phyloP scores from a whole-genome alignment of 805 yeast genomes.

The Kodamaea sagamina region DNA sequence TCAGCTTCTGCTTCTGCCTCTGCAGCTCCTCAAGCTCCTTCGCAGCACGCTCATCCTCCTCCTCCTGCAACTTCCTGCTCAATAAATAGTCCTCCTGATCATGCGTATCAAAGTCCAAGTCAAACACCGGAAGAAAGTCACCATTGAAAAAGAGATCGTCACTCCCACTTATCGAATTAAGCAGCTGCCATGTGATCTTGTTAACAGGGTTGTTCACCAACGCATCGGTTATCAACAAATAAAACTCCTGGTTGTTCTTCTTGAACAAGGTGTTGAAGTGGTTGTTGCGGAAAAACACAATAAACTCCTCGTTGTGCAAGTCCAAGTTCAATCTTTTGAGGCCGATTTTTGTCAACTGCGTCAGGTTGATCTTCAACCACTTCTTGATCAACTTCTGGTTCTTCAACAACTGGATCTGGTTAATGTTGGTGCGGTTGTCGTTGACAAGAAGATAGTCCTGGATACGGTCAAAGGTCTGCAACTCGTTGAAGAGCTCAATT shows the following conservation, averaged over 20 bases:
- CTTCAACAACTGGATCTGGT: constrained; percentile 14
- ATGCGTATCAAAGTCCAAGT: constrained; percentile 19
- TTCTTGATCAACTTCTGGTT: constrained; percentile 22
- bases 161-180: constrained; percentile 64
- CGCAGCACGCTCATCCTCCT: constrained; percentile 58
- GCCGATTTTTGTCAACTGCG: constrained; percentile 79
- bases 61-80: constrained; percentile 53
- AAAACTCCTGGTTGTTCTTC: constrained; percentile 49
- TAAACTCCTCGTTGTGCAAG: constrained; percentile 54
- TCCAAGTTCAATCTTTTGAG: constrained; percentile 45
- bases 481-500: constrained; percentile 22
- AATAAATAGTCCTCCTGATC: constrained; percentile 30
- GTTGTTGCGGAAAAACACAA: constrained; percentile 84
- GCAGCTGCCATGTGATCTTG: constrained; percentile 78
- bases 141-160: constrained; percentile 74
- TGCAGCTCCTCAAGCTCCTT: constrained; percentile 26
- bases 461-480: constrained; percentile 51
- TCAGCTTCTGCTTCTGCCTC: constrained; percentile 5
- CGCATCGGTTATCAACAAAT: constrained; percentile 70
- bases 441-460: constrained; percentile 53
- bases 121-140: constrained; percentile 52
- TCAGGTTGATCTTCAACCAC: constrained; percentile 59
- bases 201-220: constrained; percentile 50
- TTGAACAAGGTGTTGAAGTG: constrained; percentile 78
- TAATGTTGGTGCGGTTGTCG: constrained; percentile 12